A percentile compares a stretch with the other conserved stretches of the same genome.
Conservation (phyloP, 148 eudicot genomes). For the Rhododendron griersonianum region DNA sequence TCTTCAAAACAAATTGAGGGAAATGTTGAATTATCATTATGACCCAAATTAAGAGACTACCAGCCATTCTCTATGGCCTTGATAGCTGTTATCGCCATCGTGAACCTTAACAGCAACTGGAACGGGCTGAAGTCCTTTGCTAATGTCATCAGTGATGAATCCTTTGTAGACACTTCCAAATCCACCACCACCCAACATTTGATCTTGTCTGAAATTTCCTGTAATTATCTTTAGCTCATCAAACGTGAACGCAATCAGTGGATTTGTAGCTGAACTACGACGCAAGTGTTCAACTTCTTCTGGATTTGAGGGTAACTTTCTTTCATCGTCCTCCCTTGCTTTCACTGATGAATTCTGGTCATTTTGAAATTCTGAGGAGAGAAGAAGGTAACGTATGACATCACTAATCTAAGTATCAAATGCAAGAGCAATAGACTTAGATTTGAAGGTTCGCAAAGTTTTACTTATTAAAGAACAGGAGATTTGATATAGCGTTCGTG, state of each 20-base stretch:
- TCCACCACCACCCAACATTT: constrained; percentile 83
- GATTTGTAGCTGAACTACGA: constrained; percentile 50
- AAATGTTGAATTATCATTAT: no score
- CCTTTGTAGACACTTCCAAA: constrained; percentile 92
- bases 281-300: constrained; percentile 87
- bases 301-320: constrained; percentile 71
- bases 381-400: background rate
- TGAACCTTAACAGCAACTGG: constrained; percentile 93
- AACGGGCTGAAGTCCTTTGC: constrained; percentile 41
- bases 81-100: constrained; percentile 74
- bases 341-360: constrained; percentile 25
- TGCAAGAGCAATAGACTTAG: background rate
- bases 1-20: background rate
- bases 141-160: constrained; percentile 40
- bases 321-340: constrained; percentile 28
- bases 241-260: constrained; percentile 59
- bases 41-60: constrained; percentile 20
- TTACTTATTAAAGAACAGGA: background rate
- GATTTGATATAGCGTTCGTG: background rate
- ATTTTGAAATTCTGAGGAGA: constrained; percentile 40
- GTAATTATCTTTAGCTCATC: constrained; percentile 64
- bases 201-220: constrained; percentile 67
- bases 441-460: background rate
- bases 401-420: background rate
- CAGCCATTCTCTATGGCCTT: constrained; percentile 95